Evolutionary conservation across 345 rosid species (phyloP), one percentile per base, ranked within the genome.

Genomic region (Lumnitzera racemosa): DNA sequence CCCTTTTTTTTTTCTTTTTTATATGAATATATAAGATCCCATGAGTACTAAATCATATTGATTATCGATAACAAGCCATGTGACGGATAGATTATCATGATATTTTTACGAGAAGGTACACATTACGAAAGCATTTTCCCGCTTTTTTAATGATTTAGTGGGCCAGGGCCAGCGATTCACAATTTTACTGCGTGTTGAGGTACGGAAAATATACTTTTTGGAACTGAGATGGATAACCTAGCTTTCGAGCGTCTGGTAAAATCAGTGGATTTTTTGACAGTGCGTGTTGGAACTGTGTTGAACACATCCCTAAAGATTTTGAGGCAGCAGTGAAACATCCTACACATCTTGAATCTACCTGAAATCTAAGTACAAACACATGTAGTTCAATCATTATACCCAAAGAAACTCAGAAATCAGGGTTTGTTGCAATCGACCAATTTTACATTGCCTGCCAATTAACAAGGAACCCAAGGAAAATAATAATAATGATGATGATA

Each of bases 401-500:
- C 43, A 2, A 36, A 36, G 43, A 36, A 36, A 36, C 43, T 36
- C 43, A 36, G 43, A 36, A 36, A 36, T 36, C 43, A 36, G 43
- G 11, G 43, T 6, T 13, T 20, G 47, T 27, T 51, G 4, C 12
- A 46, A 57, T 23, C 58, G 7, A 3, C 58, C 47, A 46, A 46
- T 29, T 55, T 55, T 55, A 55, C 58, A 55, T 55, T 27, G 64
- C 63, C 81, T 62, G 64, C 70, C 69, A 75, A 74, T 69, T 71
- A 74, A 76, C 53, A 55, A 56, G 53, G 53, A 47, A 63, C 58
- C 53, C 65, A 75, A 54, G 41, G 53, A 55, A 72, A 64, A 52
- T 55, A 55, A 15, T 62, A 20, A 20, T 20, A 20, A 20, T 20
- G 1, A 20, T 20, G 1, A 20, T 20, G 1, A 20, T 20, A 31